Conservation (phyloP, 306 rosid species). For the Medicago arabica region DNA sequence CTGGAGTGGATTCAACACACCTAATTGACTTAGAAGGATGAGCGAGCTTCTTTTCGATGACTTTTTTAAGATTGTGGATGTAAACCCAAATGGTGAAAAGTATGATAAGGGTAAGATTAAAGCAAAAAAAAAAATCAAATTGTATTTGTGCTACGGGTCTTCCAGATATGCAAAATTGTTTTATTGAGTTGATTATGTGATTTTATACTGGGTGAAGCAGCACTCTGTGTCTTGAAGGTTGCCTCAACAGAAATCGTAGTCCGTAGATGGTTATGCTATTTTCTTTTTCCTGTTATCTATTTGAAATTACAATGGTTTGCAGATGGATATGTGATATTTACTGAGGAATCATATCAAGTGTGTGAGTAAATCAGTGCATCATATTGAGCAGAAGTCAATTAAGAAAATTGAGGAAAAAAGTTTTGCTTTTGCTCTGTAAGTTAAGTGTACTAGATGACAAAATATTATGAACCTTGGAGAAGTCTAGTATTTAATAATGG, state of each 20-base stretch:
- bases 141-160: background rate
- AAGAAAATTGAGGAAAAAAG: constrained; percentile 7
- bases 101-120: constrained; percentile 69
- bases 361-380: constrained; percentile 4
- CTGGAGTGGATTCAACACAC: background rate
- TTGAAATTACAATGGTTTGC: constrained; percentile 1
- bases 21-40: constrained; percentile 52
- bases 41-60: constrained; percentile 82
- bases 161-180: constrained; percentile 20
- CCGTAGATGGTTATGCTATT: background rate
- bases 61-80: constrained; percentile 58
- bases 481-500: background rate
- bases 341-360: background rate
- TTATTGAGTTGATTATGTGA: constrained; percentile 22
- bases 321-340: background rate
- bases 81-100: constrained; percentile 90
- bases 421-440: constrained; percentile 11
- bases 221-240: constrained; percentile 12
- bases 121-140: background rate
- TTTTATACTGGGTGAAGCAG: constrained; percentile 16
- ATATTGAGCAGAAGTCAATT: background rate
- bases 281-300: background rate
- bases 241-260: background rate
- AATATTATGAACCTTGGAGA: background rate
- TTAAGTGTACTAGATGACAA: constrained; percentile 1